Base-by-base conservation (phyloP, 78 protist species). In the Dictyostelium firmibasis region DNA sequence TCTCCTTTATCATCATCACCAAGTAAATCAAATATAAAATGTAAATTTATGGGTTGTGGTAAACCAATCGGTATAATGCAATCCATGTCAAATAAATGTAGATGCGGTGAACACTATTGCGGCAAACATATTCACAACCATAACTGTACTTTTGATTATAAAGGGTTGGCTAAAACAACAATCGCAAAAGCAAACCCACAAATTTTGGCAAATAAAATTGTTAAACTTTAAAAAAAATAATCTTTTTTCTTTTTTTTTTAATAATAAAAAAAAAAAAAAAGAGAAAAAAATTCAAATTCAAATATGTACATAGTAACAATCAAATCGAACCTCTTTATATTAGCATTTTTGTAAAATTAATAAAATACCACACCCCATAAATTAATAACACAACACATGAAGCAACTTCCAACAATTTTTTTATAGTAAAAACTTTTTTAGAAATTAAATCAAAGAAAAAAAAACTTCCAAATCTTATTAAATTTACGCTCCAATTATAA, bases 141-240 rank as follows among this genome's bases (percentile, higher is more conserved):
- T 9, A 69, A 81, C 2, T 89, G 94, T 50, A 60, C 76, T 29
- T 89, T 89, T 70, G 94, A 89, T 38, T 89, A 89, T 35, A 89
- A 89, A 50, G 29, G 86, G 29, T 16, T 81, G 69, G 94, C 88
- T 3, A 89, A 89, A 69, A n/a, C 72, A 3, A 57, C 16, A 10
- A 89, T 89, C 9, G 94, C 94, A 18, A 89, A 89, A 50, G 94
- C 94, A 4, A 89, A 89, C 53, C 94, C 94, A 11, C 94, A 89
- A 69, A 81, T 89, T 84, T 67, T 89, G 50, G 94, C 88, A 60
- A 89, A 78, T 43, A 89, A 89, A 81, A 89, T 89, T 31, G 94
- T 89, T 33, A 89, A 89, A 38, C 84, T 89, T 29, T 89, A 81
- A 72, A 31, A 72, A 72, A 57, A 57, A 57, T 20, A 18, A 57